Base-by-base conservation (phyloP, 2,329 filamentous ascomycete species). In the Pseudocercospora ulei region DNA sequence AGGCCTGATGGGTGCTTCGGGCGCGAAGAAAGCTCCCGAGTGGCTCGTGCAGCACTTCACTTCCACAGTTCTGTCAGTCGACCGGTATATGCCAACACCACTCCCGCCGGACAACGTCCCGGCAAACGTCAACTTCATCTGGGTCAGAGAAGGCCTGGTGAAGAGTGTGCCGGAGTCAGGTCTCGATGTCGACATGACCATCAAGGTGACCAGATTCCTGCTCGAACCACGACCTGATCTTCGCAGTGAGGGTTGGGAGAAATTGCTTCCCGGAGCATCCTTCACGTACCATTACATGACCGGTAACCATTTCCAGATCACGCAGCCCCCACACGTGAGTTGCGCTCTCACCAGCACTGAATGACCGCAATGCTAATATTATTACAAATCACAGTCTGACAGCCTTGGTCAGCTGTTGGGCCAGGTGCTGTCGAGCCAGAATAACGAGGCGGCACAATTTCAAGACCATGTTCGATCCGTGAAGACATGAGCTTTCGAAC, bases 231-330 rank as follows among this genome's bases (percentile, higher is more conserved):
- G 55, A 35, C 41, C 36, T 7, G 38, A 55, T 11, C 24, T 57
- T 44, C 48, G 50, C 34, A 51, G 51, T 5, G 55, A 50, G 11
- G 49, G 49, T 2, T 57, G 55, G 55, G 55, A 57, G 43, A 46
- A 43, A 41, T 35, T 57, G 12, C 25, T 57, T 14, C 52, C 52
- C 0, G 53, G 55, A 3, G 52, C 55, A 22, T 28, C 44, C 35
- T 54, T 50, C 30, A 41, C 35, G 2, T 51, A 50, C 27, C 39
- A 53, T 20, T 56, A 55, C 17, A 56, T 57, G 52, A 57, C 52
- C 14, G 55, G 55, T 0, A 55, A 57, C 17, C 55, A 57, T 29
- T 57, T 57, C 35, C 51, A 56, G 36, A 54, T 56, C 28, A 56
- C 54, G 5, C 54, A 56, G 37, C 39, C 47, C 30, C 52, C 51